Base-by-base conservation (phyloP, 2,329 filamentous ascomycete genomes). In the Nigrospora sphaerica region DNA sequence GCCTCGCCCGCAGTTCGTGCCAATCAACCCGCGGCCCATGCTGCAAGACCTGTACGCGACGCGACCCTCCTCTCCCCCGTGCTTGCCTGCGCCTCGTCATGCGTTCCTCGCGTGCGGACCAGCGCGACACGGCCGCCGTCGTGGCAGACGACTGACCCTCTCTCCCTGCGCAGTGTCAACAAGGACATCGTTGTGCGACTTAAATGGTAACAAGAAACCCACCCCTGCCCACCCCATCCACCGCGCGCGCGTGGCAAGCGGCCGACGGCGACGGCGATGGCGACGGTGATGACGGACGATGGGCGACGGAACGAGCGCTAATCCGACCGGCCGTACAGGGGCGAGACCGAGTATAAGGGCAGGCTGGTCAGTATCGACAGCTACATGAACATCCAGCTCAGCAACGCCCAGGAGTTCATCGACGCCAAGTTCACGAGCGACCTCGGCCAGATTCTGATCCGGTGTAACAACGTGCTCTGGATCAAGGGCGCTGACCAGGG, bases 391-490 rank as follows among this genome's bases (percentile, higher is more conserved):
- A 83, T 98, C 54, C 90, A 97, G 72, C 80, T 98, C 53, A 83
- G 84, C 55, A 85, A 86, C 59, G 91, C 92, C 44, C 88, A 95
- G 70, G 93, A 98, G 69, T 96, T 85, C 70, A 87, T 95, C 62
- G 83, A 90, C 63, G 85, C 88, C 57, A 87, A 95, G 77, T 84
- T 82, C 65, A 89, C 86, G 33, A 92, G 90, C 47, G 81, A 81
- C 42, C 71, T 98, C 54, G 93, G 93, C 7, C 86, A 95, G 69
- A 91, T 98, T 39, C 69, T 98, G 59, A 97, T 98, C 62, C 77
- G 92, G 86, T 95, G 90, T 71, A 97, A 97, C 71, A 97, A 97
- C 63, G 92, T 97, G n/a, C 77, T 97, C 40, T 97, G 89, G 86
- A 92, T 97, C 57, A 77, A 79, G 54, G 74, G 73, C 44, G 79